Evolutionary conservation across 73 alveolate species (phyloP), one percentile per base, ranked within the genome.

Genomic region (Breviolum minutum): DNA sequence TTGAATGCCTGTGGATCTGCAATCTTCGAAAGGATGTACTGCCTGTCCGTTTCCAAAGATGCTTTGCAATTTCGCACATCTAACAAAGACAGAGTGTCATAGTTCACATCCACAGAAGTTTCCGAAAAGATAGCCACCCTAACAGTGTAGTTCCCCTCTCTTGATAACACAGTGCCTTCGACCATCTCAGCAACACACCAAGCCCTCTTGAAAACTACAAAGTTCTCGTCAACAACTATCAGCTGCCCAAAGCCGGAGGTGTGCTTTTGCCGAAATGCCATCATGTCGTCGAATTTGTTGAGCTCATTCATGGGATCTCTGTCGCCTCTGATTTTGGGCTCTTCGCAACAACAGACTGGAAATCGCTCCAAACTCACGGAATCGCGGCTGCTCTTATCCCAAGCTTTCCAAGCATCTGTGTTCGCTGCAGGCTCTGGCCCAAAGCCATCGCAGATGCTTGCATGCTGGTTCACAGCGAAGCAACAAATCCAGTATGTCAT

Each of bases 251-350:
- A 85, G 77, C 80, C 76, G 86, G 9, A 7, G 63, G 24, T 79
- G 32, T 40, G 12, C 63, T 5, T 14, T 9, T 63, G 62, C 26
- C 60, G 26, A 48, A 62, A 13, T 11, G 61, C 24, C 94, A 85
- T 85, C 94, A 85, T 85, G 79, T 85, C 94, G 62, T 85, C 94
- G 94, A 85, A 85, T 79, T 85, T 85, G 94, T 85, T 85, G 80
- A 85, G 94, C 26, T 85, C 94, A 30, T 30, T 30, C 64, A 62
- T 80, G 30, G 88, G 30, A 64, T 80, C 88, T 16, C 63, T 80
- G 64, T 80, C 66, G 64, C 63, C 54, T 11, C 19, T 9, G 73
- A n/a, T 62, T 62, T 85, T 85, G 54, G 70, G 79, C 79, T 32
- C 94, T 62, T 19, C 63, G 79, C 94, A 85, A 24, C 24, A 9